Evolutionary conservation across 768 basidiomycete species (phyloP), one percentile per base, ranked within the genome.

Genomic region (Lentinula raphanica): DNA sequence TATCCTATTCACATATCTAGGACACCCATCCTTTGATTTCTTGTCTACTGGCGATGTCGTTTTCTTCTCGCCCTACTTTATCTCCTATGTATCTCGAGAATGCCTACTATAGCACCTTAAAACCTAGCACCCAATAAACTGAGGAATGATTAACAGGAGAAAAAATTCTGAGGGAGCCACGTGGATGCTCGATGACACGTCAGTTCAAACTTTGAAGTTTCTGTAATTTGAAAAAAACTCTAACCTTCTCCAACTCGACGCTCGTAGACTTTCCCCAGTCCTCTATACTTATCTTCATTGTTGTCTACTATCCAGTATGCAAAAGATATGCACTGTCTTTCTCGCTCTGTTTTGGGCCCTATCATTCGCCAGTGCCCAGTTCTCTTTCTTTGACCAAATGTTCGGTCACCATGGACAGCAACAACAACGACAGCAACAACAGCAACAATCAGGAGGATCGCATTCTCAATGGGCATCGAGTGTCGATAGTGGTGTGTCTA

Each of bases 381-480:
- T 91, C 69, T 78, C 83, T 46, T 88, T 90, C 70, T 92, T 92
- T 65, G 84, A 87, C 60, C 83, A 86, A 40, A 85, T 91, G 82
- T 92, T 90, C 64, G 82, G 83, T 40, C 84, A 86, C 12, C 82
- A 86, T 25, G 79, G 82, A 19, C 84, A 86, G 39, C 81, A 79
- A 51, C 77, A 76, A 56, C 77, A 79, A 45, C 77, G 76, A 56
- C 77, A 79, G 42, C 77, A 35, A 35, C 32, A 79, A 23, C 68
- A 77, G 42, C 51, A 21, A 4, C 51, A 19, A 39, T 17, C 51
- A 23, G 79, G 79, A 27, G 74, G 79, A 17, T 79, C 79, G 2
- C 87, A 39, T 13, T 44, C 42, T 23, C 42, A 89, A 64, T 89
- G 87, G 83, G 77, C 77, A 28, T 74, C 82, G 0, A 85, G 88